phyloP scores from a whole-genome alignment of 805 yeast genomes.

The Zygoascus biomembranicola region DNA sequence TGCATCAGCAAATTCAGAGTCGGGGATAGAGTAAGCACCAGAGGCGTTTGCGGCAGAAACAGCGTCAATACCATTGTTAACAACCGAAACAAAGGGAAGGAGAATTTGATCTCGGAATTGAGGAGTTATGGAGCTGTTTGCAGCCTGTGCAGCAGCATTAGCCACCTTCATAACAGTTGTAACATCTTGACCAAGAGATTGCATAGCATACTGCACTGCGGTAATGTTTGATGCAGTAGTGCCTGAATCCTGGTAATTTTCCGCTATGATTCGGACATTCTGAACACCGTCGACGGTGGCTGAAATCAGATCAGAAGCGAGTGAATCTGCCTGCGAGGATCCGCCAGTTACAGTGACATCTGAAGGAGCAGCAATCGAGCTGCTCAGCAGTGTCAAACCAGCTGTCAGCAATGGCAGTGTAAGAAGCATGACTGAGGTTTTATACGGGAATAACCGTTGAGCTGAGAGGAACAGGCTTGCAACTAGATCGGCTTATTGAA shows the following conservation, averaged over 20 bases:
- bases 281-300: not conserved
- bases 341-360: not conserved
- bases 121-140: not conserved
- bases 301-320: not conserved
- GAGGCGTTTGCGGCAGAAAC: not conserved
- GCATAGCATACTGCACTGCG: not conserved
- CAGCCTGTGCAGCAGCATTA: not conserved
- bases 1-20: not conserved
- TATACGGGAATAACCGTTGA: too few species aligned
- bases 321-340: not conserved
- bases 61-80: not conserved
- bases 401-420: not conserved
- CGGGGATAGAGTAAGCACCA: not conserved
- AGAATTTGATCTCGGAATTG: not conserved
- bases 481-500: not conserved
- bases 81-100: not conserved
- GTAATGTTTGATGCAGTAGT: not conserved
- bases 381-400: not conserved
- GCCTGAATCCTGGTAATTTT: not conserved
- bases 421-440: not conserved
- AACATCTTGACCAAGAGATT: not conserved
- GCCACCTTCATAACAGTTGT: not conserved
- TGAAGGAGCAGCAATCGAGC: not conserved
- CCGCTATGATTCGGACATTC: not conserved
- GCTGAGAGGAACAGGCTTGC: too few species aligned